A percentile compares a stretch with the other conserved stretches of the same genome.
Conservation (phyloP, 108 stramenopile genomes). For the Nannochloropsis gaditana region DNA sequence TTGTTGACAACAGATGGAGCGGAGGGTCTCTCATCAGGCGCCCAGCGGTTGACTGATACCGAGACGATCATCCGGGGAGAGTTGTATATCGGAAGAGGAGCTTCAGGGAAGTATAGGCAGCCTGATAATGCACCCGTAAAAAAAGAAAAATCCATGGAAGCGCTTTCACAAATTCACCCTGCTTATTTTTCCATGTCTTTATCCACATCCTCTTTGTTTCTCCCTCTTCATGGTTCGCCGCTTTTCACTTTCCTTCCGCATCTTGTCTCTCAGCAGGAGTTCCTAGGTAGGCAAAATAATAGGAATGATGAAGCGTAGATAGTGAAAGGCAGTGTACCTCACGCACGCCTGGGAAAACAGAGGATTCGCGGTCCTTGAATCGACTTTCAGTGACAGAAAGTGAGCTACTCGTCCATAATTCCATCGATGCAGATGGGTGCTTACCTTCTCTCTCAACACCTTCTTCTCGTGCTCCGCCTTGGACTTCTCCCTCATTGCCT, state of each 20-base stretch:
- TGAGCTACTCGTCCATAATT: no score
- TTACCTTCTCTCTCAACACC: slow-evolving; percentile 2
- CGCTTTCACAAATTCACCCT: no score
- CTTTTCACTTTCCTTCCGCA: not conserved
- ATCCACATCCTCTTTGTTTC: not conserved
- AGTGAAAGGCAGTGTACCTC: no score
- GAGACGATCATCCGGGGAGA: no score
- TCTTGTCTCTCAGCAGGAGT: not conserved
- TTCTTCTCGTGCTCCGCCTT: slow-evolving; percentile 15
- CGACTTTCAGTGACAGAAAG: no score
- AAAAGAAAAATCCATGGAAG: no score
- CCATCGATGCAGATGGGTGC: not conserved
- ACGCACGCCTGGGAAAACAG: not conserved
- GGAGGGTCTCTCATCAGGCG: no score
- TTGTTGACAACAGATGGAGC: no score
- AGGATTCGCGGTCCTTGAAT: not conserved
- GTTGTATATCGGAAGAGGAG: no score
- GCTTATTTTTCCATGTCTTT: not conserved
- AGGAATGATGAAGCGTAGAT: not conserved
- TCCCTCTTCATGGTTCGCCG: not conserved
- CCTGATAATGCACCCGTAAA: no score
- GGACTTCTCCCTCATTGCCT: not conserved
- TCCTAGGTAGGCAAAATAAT: not conserved
- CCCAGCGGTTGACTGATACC: no score
- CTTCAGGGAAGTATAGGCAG: no score